Evolutionary conservation across 164 flowering plant species (phyloP), one percentile per base, ranked within the genome.

Genomic region (Liquidambar formosana): DNA sequence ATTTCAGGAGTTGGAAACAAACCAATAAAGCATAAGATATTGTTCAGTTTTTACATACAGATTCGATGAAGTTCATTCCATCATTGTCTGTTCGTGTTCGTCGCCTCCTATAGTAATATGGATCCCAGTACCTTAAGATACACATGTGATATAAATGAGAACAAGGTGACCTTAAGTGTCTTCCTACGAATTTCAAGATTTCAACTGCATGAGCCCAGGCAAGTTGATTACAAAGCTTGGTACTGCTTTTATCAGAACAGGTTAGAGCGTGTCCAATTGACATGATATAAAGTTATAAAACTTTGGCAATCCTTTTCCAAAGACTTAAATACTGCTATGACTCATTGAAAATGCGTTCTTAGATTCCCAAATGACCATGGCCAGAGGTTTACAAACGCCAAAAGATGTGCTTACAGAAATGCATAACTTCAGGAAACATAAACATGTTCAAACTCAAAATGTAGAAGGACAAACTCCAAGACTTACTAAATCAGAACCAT

Each of bases 31-130:
- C 27, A 62, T 65, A 51, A 75, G 22, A 58, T 10, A 25, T 15
- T 25, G 62, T 47, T 48, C 67, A 57, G 25, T 27, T 48, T 51
- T 28, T 57, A 79, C 87, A 71, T 85, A 95, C 99, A 63, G 98
- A 91, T 85, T 91, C 97, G 75, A 95, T 81, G 72, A 95, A 95
- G 76, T 93, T 93, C 93, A 88, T 85, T 67, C 89, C 90, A 25
- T 78, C 81, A 70, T 76, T 82, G 61, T 85, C 87, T 56, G 76
- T 68, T 74, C 70, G 78, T 57, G 69, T 68, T 49, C 80, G 88
- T 61, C 84, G 80, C 76, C 90, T 88, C 75, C 88, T 83, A 75
- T 90, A 88, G 76, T 89, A 91, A 72, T 90, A 83, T 74, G 96
- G 96, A 85, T 95, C 97, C 98, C 97, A 95, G 65, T 85, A 93